Evolutionary conservation across 495 filamentous ascomycete species (phyloP).

Genomic region (Sphaerosporella brunnea): DNA sequence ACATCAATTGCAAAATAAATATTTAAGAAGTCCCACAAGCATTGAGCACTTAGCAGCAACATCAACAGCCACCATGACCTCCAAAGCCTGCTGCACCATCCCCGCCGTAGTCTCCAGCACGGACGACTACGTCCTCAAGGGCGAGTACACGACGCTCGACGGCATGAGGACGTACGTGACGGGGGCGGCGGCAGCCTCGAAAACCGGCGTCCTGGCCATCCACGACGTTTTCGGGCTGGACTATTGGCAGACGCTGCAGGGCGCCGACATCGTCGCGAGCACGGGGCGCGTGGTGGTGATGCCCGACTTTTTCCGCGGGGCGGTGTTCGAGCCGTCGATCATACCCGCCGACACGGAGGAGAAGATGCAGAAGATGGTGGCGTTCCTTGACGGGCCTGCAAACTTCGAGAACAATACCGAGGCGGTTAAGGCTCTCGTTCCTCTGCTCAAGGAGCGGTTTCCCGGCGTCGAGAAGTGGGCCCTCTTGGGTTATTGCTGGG

Average conservation of each 20-base stretch:
- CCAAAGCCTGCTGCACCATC: conserved; percentile 54
- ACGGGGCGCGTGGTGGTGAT: conserved; percentile 44
- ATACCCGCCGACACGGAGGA: conserved; percentile 68
- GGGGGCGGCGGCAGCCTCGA: conserved; percentile 37
- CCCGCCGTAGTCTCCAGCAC: conserved; percentile 42
- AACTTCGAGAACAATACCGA: conserved; percentile 43
- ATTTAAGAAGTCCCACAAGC: too few relatives aligned
- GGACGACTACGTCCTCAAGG: conserved; percentile 45
- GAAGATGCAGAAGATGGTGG: conserved; percentile 54
- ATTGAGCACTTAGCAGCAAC: too few relatives aligned
- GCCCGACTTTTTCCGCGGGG: conserved; percentile 50
- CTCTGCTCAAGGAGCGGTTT: conserved; percentile 34
- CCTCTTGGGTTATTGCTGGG: conserved; percentile 85
- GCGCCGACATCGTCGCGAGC: conserved; percentile 51
- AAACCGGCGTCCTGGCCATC: conserved; percentile 42
- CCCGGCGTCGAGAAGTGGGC: conserved; percentile 56
- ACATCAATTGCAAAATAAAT: too few relatives aligned
- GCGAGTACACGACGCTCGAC: conserved; percentile 42
- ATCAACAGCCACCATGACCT: conserved; percentile 21
- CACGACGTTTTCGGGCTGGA: conserved; percentile 56
- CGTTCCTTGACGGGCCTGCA: conserved; percentile 58
- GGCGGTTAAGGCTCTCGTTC: conserved; percentile 44
- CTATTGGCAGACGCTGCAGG: conserved; percentile 50
- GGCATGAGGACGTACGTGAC: conserved; percentile 55
- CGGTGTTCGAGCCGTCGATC: conserved; percentile 34